Percentiles rank a stretch among this genome's conserved stretches.
phyloP scores from a whole-genome alignment of 106 monocot species.

The Dioscorea zingiberensis region DNA sequence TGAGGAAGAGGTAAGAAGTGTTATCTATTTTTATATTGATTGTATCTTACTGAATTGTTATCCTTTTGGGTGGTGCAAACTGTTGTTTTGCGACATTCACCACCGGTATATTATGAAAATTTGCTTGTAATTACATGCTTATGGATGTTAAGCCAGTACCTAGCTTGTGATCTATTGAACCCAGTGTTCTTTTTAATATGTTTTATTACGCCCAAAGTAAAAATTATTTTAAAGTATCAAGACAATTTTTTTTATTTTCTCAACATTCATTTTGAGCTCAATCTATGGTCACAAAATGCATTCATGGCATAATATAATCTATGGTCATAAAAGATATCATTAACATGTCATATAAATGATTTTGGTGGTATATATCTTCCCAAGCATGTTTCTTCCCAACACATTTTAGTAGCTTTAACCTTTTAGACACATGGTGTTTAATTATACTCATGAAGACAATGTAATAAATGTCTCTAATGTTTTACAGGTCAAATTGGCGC shows the following conservation, averaged over 20 bases:
- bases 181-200: background rate
- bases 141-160: background rate
- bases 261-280: no score
- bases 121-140: background rate
- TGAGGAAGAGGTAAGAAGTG: constrained; percentile 23
- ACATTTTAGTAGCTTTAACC: background rate
- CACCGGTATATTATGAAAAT: background rate
- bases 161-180: background rate
- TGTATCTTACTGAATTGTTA: background rate
- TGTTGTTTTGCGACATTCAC: background rate
- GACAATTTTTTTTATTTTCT: no score
- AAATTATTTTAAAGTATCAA: no score
- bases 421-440: background rate
- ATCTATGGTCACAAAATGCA: no score
- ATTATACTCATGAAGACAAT: no score
- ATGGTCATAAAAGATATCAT: no score
- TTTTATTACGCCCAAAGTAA: no score
- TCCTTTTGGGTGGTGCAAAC: background rate
- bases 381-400: background rate
- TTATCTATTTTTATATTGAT: background rate
- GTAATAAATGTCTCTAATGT: background rate
- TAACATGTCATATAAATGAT: background rate
- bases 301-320: background rate
- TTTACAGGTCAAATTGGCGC: constrained; percentile 52
- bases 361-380: background rate